A percentile compares a stretch with the other conserved stretches of the same genome.
These are phyloP conservation scores for Phaseolus coccineus DNA, from an alignment of 331 rosid species.

Conservation along the genomic window DNA sequence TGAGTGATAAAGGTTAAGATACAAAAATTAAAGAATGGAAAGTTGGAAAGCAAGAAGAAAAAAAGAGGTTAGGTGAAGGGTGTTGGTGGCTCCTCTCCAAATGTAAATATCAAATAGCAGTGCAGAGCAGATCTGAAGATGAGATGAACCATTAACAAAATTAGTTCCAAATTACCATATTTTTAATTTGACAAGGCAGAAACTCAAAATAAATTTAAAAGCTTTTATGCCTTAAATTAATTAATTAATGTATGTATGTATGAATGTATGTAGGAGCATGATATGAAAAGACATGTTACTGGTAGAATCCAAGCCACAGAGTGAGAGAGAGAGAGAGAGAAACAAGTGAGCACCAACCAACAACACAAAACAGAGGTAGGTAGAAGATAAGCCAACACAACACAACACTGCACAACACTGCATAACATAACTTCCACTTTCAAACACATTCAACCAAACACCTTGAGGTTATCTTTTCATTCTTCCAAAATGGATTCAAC, in stretches of 20 bases:
- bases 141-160: background rate
- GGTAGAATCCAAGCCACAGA: background rate
- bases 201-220: no score
- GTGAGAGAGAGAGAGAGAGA: slow-evolving; percentile 3
- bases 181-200: no score
- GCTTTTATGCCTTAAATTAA: no score
- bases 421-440: background rate
- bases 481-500: slow-evolving; percentile 56
- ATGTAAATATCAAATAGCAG: background rate
- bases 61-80: slow-evolving; percentile 27
- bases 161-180: no score
- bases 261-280: no score
- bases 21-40: background rate
- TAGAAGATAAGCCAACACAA: background rate
- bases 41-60: slow-evolving; percentile 3
- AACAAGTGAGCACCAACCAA: background rate
- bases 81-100: background rate
- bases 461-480: background rate
- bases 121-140: background rate
- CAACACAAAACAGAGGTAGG: background rate
- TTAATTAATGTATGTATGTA: no score
- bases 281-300: background rate
- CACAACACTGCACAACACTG: background rate
- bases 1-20: background rate
- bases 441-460: background rate